phyloP scores from a whole-genome alignment of 2,329 filamentous ascomycete species.

The Aspergillus ruber region DNA sequence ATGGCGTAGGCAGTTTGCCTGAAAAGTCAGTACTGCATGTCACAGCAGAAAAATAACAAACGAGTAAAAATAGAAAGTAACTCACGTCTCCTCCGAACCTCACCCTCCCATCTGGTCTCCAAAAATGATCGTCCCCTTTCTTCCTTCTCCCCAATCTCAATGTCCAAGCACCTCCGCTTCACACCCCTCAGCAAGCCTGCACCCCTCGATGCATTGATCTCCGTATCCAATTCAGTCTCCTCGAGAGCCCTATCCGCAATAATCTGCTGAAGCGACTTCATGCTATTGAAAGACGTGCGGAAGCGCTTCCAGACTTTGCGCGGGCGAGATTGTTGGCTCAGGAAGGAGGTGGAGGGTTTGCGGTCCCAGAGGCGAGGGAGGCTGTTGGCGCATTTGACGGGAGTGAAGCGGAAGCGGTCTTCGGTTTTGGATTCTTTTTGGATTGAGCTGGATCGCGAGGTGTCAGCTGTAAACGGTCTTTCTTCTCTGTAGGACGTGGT shows the following conservation, averaged over 20 bases:
- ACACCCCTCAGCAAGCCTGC: conserved; percentile 26
- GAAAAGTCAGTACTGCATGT: background rate
- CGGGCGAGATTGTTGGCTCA: conserved; percentile 29
- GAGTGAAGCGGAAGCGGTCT: conserved; percentile 37
- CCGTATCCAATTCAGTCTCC: conserved; percentile 21
- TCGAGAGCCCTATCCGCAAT: conserved; percentile 11
- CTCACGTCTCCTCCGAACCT: conserved; percentile 27
- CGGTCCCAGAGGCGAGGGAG: conserved; percentile 40
- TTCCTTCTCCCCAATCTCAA: conserved; percentile 5
- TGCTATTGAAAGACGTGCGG: conserved; percentile 28
- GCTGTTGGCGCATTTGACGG: conserved; percentile 25
- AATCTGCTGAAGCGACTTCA: conserved; percentile 23
- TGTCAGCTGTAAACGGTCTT: background rate
- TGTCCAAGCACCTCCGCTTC: conserved; percentile 28
- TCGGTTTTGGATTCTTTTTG: conserved; percentile 8
- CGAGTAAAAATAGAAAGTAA: background rate
- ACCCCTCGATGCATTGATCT: conserved; percentile 28
- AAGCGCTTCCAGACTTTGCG: conserved; percentile 44
- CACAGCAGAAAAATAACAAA: background rate
- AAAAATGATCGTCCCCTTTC: conserved; percentile 30
- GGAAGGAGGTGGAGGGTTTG: conserved; percentile 36
- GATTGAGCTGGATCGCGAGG: background rate
- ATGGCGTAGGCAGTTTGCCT: conserved; percentile 17
- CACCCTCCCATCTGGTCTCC: conserved; percentile 37
- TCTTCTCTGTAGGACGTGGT: background rate